Conservation (phyloP, 805 yeast species). For the Peterozyma xylosa region DNA sequence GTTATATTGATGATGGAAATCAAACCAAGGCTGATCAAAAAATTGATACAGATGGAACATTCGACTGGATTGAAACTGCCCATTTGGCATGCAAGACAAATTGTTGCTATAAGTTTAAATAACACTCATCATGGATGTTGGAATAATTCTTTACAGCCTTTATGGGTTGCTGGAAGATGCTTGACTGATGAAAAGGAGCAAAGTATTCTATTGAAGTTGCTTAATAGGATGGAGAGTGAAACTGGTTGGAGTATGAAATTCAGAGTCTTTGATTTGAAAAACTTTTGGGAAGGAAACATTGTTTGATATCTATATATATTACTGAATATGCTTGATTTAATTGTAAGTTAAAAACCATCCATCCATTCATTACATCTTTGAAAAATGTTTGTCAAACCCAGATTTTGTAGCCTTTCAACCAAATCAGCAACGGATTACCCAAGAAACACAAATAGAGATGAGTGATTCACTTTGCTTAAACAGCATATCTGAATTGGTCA, state of each 20-base stretch:
- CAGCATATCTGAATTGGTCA: no score
- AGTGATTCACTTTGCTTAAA: no score
- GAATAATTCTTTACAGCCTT: constrained; percentile 19
- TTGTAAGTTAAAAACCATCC: no score
- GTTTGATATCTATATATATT: no score
- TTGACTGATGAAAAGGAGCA: constrained; percentile 19
- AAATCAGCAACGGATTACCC: no score
- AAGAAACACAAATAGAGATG: no score
- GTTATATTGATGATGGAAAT: constrained; percentile 30
- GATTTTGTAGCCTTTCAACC: no score
- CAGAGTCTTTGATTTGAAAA: constrained; percentile 14
- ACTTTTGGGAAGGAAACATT: constrained; percentile 15
- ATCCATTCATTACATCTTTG: no score
- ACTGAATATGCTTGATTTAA: no score
- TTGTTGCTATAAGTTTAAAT: constrained; percentile 1
- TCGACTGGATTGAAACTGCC: no score
- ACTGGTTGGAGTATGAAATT: constrained; percentile 18
- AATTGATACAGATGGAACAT: background rate
- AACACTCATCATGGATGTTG: constrained; percentile 15
- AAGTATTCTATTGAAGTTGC: constrained; percentile 13
- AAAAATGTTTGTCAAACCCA: no score
- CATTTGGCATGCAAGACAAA: constrained; percentile 5
- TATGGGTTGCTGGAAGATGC: constrained; percentile 19
- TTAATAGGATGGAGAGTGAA: constrained; percentile 14
- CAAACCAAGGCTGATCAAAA: constrained; percentile 27